Evolutionary conservation across 768 basidiomycete species (phyloP).

Genomic region (Amanita muscaria): DNA sequence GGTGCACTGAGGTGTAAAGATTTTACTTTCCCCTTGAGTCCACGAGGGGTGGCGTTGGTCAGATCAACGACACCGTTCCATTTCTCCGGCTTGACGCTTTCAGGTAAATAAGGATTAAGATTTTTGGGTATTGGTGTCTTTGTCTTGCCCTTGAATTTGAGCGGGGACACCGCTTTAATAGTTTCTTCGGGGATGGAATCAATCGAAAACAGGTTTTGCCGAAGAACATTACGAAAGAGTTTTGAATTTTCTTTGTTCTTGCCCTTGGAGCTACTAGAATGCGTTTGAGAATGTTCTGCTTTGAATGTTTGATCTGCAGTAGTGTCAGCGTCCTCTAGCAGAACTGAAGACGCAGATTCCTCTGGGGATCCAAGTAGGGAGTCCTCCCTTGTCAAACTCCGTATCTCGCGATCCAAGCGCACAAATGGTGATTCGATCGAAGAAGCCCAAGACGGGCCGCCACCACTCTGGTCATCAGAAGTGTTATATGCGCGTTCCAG

Average conservation of each 20-base stretch:
- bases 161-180: constrained; percentile 34
- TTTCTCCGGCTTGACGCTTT: constrained; percentile 36
- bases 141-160: constrained; percentile 41
- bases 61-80: constrained; percentile 77
- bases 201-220: constrained; percentile 37
- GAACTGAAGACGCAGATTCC: constrained; percentile 11
- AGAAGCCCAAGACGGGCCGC: constrained; percentile 60
- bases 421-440: constrained; percentile 70
- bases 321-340: constrained; percentile 5
- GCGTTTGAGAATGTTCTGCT: constrained; percentile 13
- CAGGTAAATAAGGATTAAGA: constrained; percentile 54
- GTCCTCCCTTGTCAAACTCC: constrained; percentile 42
- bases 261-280: constrained; percentile 29
- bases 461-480: constrained; percentile 30
- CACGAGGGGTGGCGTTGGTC: constrained; percentile 44
- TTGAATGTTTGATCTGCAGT: constrained; percentile 8
- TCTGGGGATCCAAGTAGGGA: constrained; percentile 16
- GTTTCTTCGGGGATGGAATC: constrained; percentile 29
- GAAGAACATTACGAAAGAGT: constrained; percentile 41
- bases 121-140: constrained; percentile 50
- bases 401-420: constrained; percentile 54
- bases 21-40: constrained; percentile 19
- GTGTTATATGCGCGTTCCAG: constrained; percentile 28
- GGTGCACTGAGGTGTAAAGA: constrained; percentile 16
- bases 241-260: constrained; percentile 39